These are phyloP conservation scores for Amniculicola lignicola DNA, from an alignment of 495 filamentous ascomycete genomes.

Conservation along the genomic window DNA sequence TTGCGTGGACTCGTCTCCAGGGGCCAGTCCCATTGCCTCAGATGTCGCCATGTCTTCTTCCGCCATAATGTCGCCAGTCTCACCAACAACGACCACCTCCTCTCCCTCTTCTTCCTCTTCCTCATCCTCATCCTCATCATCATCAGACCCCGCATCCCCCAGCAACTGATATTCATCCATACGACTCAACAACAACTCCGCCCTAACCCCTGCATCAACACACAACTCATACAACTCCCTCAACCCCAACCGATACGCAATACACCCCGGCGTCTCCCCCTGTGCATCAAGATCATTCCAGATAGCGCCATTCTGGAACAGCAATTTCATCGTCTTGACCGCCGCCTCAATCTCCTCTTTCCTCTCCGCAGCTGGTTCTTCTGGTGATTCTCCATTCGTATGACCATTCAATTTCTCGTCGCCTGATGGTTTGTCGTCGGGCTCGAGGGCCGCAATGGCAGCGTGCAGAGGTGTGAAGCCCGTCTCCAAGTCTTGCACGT, in stretches of 20 bases:
- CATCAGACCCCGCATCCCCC: slow-evolving; percentile 59
- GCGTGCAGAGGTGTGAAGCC: slow-evolving; percentile 86
- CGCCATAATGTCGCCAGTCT: too few species aligned
- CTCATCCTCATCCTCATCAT: slow-evolving; percentile 51
- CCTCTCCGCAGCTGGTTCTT: slow-evolving; percentile 14
- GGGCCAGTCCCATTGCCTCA: background rate
- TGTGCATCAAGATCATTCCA: slow-evolving; percentile 92
- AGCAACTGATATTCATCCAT: slow-evolving; percentile 63
- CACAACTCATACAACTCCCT: slow-evolving; percentile 76
- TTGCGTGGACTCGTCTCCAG: slow-evolving; percentile 30
- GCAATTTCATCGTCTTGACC: slow-evolving; percentile 63
- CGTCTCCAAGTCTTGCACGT: slow-evolving; percentile 78
- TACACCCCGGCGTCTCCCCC: slow-evolving; percentile 86
- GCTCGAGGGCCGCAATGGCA: slow-evolving; percentile 79
- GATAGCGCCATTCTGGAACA: slow-evolving; percentile 84
- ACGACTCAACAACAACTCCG: slow-evolving; percentile 69
- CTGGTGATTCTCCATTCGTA: slow-evolving; percentile 9
- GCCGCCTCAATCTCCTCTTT: slow-evolving; percentile 53
- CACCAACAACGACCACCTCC: too few species aligned
- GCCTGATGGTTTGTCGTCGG: slow-evolving; percentile 34
- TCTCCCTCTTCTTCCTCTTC: slow-evolving; percentile 41
- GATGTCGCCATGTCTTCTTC: slow-evolving; percentile 20
- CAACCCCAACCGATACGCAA: slow-evolving; percentile 69
- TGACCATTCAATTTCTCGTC: slow-evolving; percentile 10
- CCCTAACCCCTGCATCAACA: slow-evolving; percentile 88